These are phyloP conservation scores for Rhinocladiella mackenziei DNA, from an alignment of 2,329 filamentous ascomycete genomes.

Conservation along the genomic window DNA sequence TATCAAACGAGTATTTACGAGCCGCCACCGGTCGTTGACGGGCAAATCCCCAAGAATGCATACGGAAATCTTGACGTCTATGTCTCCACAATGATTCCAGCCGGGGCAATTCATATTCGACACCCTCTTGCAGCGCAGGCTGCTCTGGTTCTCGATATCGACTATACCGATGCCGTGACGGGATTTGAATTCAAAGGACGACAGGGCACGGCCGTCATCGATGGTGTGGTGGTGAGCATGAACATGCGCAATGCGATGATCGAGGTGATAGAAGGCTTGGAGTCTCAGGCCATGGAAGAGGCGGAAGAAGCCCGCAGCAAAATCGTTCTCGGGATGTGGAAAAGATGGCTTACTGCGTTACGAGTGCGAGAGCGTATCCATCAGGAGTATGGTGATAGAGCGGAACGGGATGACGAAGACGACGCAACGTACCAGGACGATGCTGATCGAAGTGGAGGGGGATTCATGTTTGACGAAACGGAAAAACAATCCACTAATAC, in stretches of 20 bases:
- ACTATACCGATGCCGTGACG: slow-evolving; percentile 84
- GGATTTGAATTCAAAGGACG: slow-evolving; percentile 85
- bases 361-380: slow-evolving; percentile 70
- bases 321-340: slow-evolving; percentile 55
- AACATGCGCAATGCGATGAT: slow-evolving; percentile 69
- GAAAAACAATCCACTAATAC: slow-evolving; percentile 2
- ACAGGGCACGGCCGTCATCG: slow-evolving; percentile 76
- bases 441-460: slow-evolving; percentile 34
- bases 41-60: slow-evolving; percentile 61
- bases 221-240: slow-evolving; percentile 70
- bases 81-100: slow-evolving; percentile 60
- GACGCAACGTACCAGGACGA: slow-evolving; percentile 33
- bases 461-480: slow-evolving; percentile 38
- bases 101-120: slow-evolving; percentile 55
- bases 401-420: slow-evolving; percentile 31
- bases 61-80: slow-evolving; percentile 64
- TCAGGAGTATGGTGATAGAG: slow-evolving; percentile 40
- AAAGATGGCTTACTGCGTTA: slow-evolving; percentile 58
- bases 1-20: slow-evolving; percentile 67
- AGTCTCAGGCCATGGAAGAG: slow-evolving; percentile 60
- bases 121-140: slow-evolving; percentile 55
- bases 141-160: slow-evolving; percentile 65
- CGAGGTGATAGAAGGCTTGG: slow-evolving; percentile 64
- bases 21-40: slow-evolving; percentile 70
- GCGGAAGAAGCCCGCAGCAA: slow-evolving; percentile 54